Conservation (phyloP, 1,284 basidiomycete species). For the Cryptococcus depauperatus region DNA sequence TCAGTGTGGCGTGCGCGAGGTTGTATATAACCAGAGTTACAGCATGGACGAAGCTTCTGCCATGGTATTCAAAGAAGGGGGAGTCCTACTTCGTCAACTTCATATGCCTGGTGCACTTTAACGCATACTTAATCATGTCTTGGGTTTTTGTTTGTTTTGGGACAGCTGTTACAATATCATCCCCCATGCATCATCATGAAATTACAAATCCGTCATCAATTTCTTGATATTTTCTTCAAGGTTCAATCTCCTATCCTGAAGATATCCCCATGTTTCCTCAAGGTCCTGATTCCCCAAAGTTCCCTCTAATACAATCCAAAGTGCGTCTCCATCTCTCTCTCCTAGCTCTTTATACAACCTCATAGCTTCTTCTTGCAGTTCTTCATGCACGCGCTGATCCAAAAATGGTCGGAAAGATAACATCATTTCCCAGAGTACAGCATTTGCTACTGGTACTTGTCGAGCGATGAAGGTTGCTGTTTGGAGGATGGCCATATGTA, state of each 20-base stretch:
- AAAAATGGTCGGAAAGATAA: constrained; percentile 67
- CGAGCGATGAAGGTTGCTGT: constrained; percentile 61
- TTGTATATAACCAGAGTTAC: constrained; percentile 93
- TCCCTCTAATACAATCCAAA: constrained; percentile 66
- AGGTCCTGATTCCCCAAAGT: constrained; percentile 47
- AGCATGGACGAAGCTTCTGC: constrained; percentile 87
- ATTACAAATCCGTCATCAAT: constrained; percentile 7
- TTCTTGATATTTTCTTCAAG: constrained; percentile 16
- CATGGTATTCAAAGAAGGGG: constrained; percentile 64
- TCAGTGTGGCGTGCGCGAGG: constrained; percentile 83
- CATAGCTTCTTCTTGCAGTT: constrained; percentile 60
- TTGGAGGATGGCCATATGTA: constrained; percentile 62
- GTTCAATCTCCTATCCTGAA: constrained; percentile 24
- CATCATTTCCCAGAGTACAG: constrained; percentile 67
- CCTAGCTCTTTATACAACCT: constrained; percentile 58
- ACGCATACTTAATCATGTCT: neutral
- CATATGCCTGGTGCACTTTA: constrained; percentile 24
- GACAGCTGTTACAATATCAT: neutral
- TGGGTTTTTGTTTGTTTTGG: neutral
- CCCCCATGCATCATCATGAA: neutral
- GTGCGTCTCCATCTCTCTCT: constrained; percentile 61
- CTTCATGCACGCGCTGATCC: constrained; percentile 56
- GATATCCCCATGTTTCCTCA: constrained; percentile 24
- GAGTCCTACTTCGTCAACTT: constrained; percentile 63
- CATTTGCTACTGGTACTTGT: constrained; percentile 60